Evolutionary conservation across 1,139 yeast genomes (phyloP).

Genomic region (Meyerozyma guilliermondii): DNA sequence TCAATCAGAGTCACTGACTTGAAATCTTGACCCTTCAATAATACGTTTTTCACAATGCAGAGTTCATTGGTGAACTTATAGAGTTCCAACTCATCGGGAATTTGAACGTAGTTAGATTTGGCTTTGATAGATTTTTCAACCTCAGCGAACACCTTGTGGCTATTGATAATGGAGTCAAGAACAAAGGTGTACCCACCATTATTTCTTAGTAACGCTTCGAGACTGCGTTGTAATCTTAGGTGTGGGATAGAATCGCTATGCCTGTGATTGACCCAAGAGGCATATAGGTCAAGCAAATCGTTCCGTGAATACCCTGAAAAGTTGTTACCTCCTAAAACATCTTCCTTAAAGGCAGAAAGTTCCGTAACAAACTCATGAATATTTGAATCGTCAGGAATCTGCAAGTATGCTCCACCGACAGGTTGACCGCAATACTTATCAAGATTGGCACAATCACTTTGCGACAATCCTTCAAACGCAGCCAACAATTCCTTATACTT

Average conservation of each 20-base stretch:
- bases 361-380: constrained; percentile 22
- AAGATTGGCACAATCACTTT: constrained; percentile 1
- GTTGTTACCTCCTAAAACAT: constrained; percentile 10
- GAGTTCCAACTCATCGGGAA: constrained; percentile 20
- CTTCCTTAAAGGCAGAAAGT: constrained; percentile 14
- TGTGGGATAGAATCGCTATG: constrained; percentile 3
- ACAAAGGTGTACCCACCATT: constrained; percentile 30
- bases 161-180: constrained; percentile 27
- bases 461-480: not conserved
- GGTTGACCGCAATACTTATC: constrained; percentile 6
- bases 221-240: constrained; percentile 7
- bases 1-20: not conserved
- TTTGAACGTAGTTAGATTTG: constrained; percentile 13
- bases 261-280: not conserved
- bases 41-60: constrained; percentile 9
- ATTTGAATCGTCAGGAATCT: constrained; percentile 18
- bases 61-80: constrained; percentile 14
- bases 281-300: not conserved
- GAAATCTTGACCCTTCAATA: constrained; percentile 5
- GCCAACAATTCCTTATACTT: not conserved
- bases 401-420: constrained; percentile 8
- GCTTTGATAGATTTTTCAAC: constrained; percentile 16
- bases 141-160: constrained; percentile 19
- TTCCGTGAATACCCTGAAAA: not conserved
- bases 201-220: constrained; percentile 18